Evolutionary conservation across 495 filamentous ascomycete species (phyloP), one percentile per base, ranked within the genome.

Genomic region (Elaphomyces granulatus): DNA sequence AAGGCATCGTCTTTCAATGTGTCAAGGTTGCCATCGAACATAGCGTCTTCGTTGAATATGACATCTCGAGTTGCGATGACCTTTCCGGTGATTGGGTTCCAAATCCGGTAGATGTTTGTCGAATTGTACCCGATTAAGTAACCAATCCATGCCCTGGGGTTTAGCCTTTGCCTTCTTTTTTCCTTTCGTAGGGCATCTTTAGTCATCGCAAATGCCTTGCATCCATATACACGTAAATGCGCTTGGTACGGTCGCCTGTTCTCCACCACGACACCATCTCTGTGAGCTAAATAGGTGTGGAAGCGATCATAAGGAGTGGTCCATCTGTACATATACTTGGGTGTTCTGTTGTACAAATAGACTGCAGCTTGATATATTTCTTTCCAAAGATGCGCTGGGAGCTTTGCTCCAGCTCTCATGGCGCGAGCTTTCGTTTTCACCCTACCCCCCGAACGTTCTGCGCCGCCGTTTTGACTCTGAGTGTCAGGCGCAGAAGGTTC

Each of bases 91-190:
- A 6, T 7, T 15, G 48, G 48, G 18, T 41, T 49, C 53, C 49
- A 57, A 28, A 57, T 48, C 9, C 45, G 30, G 40, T 45, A 57
- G 15, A 53, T 48, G 38, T 57, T 55, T 9, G 54, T 46, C 2
- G 49, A 57, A 15, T 46, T 34, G 44, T 55, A 57, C 8, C 49
- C 54, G 1, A 55, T 42, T 2, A 57, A 40, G 38, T 53, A 57
- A 3, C 54, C 53, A 17, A 57, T 42, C 41, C 45, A 45, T 0
- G 54, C 53, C 30, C 44, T 45, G 14, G 53, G 49, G 6, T 45
- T 32, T 12, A 55, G 38, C 16, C 43, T 40, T 39, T 46, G 3
- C 3, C 41, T 36, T 1, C 41, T 39, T 0, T 47, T 35, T 34
- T 44, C 15, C 36, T 49, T 56, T 8, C 20, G 19, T 21, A 34